Conservation (phyloP, 2,329 filamentous ascomycete genomes). For the Diplodia seriata region DNA sequence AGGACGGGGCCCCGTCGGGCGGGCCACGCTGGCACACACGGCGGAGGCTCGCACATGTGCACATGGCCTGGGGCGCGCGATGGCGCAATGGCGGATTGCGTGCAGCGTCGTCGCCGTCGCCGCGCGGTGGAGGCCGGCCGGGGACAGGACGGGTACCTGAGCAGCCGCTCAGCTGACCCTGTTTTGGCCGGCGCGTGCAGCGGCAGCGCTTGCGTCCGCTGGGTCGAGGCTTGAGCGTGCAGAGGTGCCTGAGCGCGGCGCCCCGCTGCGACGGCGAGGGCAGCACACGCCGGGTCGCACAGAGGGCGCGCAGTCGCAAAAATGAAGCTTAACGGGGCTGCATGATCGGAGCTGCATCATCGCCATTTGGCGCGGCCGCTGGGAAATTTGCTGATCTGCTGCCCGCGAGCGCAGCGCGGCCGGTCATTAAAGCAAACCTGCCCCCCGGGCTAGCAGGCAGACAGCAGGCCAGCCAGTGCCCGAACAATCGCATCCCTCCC, state of each 20-base stretch:
- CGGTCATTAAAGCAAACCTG: slow-evolving; percentile 32
- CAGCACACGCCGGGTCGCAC: slow-evolving; percentile 26
- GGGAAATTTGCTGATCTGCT: slow-evolving; percentile 34
- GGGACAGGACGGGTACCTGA: no score
- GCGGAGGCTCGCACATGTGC: not conserved
- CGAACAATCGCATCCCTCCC: slow-evolving; percentile 31
- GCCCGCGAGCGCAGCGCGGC: slow-evolving; percentile 24
- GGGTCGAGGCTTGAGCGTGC: slow-evolving; percentile 2
- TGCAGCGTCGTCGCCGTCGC: slow-evolving; percentile 14
- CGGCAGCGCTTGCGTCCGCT: slow-evolving; percentile 17
- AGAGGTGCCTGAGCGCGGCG: slow-evolving; percentile 18
- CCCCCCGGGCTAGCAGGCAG: slow-evolving; percentile 23
- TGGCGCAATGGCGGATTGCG: slow-evolving; percentile 25
- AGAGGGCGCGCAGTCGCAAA: slow-evolving; percentile 30
- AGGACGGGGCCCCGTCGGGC: not conserved
- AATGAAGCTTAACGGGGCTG: slow-evolving; percentile 31
- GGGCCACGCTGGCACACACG: not conserved
- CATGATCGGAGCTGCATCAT: slow-evolving; percentile 31
- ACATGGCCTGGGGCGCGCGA: slow-evolving; percentile 6
- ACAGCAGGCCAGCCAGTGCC: slow-evolving; percentile 20
- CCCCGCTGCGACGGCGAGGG: slow-evolving; percentile 27
- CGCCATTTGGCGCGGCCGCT: slow-evolving; percentile 28
- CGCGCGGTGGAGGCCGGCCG: not conserved
- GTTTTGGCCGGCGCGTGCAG: slow-evolving; percentile 13
- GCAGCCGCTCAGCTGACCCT: slow-evolving; percentile 17